Base-by-base conservation (phyloP, 441 rosid species). In the Erysimum pusillum region DNA sequence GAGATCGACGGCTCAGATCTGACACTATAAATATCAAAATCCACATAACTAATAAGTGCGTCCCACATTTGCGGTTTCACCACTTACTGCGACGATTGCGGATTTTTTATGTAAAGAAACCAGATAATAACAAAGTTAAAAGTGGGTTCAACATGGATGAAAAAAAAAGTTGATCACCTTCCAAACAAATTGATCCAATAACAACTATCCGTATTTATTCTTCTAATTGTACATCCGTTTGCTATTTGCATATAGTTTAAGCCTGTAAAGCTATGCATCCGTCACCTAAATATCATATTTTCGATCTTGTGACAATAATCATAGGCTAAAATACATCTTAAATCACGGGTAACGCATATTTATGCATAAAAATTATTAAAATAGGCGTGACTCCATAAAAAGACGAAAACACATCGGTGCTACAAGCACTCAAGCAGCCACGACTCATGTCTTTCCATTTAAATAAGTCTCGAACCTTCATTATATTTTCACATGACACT, bases 391-490 rank as follows among this genome's bases (percentile, higher is more conserved):
- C 36, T 67, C 56, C 69, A 39, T 18, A 59, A 49, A 67, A 75
- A 49, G 67, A 75, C 46, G 46, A 49, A 41, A 39, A 49, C 60
- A 48, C 59, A 46, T 67, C 17, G 52, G 70, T 67, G 74, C 57
- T 39, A 31, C 46, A 60, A 68, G 68, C 69, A 67, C 69, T 67
- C 56, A 75, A 75, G 63, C 52, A 60, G 63, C 57, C 69, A 75
- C 66, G 66, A 64, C 51, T 59, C 70, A 53, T 69, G 65, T 69
- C 7, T 62, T 62, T 39, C 56, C 39, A 39, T 67, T 74, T 22
- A 34, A 36, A 75, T 58, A 75, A 59, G 57, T 66, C 41, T 35
- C 42, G 44, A 58, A 65, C 72, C 17, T 67, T 28, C 64, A 4
- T 54, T 17, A 46, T 48, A 13, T n/a, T n/a, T 64, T 20, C 58